A percentile compares a stretch with the other conserved stretches of the same genome.
Conservation (phyloP, 495 filamentous ascomycete genomes). For the Emericellopsis terricola region DNA sequence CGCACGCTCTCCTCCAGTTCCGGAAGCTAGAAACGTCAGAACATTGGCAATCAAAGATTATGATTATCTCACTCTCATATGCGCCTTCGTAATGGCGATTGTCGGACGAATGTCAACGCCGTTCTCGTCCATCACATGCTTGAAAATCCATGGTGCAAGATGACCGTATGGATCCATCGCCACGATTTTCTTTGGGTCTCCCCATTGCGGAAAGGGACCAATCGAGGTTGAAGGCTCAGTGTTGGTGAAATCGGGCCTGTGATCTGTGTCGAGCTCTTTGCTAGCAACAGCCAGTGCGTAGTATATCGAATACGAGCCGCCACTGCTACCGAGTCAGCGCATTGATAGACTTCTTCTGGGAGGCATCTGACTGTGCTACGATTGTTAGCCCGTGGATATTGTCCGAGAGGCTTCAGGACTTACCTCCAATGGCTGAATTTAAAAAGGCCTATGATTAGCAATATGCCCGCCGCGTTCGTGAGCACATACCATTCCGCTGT, state of each 20-base stretch:
- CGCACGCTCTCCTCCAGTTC: conserved; percentile 81
- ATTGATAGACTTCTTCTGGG: too few relatives aligned
- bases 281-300: conserved; percentile 86
- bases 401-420: conserved; percentile 4
- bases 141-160: conserved; percentile 65
- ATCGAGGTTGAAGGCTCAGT: conserved; percentile 80
- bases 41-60: too few relatives aligned
- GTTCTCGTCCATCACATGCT: conserved; percentile 47
- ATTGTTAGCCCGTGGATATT: not conserved
- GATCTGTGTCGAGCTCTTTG: conserved; percentile 67
- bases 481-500: conserved; percentile 69
- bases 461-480: too few relatives aligned
- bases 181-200: conserved; percentile 84
- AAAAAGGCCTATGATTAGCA: too few relatives aligned
- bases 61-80: conserved; percentile 51
- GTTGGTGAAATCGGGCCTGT: conserved; percentile 83
- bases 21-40: too few relatives aligned
- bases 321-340: conserved; percentile 19
- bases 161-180: conserved; percentile 95
- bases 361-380: too few relatives aligned
- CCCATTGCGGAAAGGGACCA: conserved; percentile 79
- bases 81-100: conserved; percentile 83
- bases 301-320: conserved; percentile 95
- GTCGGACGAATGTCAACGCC: conserved; percentile 79
- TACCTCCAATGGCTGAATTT: conserved; percentile 29